phyloP scores from a whole-genome alignment of 768 basidiomycete genomes.

The Hygrocybe punicea region DNA sequence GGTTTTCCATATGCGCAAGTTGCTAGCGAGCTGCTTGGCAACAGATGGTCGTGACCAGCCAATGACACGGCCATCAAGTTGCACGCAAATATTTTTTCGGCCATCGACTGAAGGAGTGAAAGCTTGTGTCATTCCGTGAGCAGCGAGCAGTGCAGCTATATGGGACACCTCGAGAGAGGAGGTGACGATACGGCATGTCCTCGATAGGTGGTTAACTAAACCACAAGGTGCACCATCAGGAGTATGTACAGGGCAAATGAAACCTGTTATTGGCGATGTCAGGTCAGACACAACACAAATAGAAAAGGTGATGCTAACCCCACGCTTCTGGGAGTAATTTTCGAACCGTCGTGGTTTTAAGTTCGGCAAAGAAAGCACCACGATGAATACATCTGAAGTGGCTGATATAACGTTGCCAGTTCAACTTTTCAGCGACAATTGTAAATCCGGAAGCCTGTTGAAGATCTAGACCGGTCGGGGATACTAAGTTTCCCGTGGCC shows the following conservation, averaged over 20 bases:
- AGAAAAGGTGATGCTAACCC: slow-evolving; percentile 52
- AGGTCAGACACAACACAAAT: slow-evolving; percentile 7
- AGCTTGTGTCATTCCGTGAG: slow-evolving; percentile 92
- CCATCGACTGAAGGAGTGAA: slow-evolving; percentile 82
- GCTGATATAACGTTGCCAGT: slow-evolving; percentile 97
- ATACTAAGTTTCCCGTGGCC: slow-evolving; percentile 93
- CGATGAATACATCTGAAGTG: slow-evolving; percentile 99
- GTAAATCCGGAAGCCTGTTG: slow-evolving; percentile 99
- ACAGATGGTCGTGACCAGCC: slow-evolving; percentile 83
- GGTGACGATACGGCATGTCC: slow-evolving; percentile 89
- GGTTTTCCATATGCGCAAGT: slow-evolving; percentile 92
- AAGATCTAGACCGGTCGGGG: slow-evolving; percentile 91
- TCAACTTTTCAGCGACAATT: slow-evolving; percentile 97
- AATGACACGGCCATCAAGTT: slow-evolving; percentile 92
- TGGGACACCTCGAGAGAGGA: slow-evolving; percentile 67
- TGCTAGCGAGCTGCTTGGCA: slow-evolving; percentile 76
- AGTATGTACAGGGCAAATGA: slow-evolving; percentile 97
- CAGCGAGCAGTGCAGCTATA: slow-evolving; percentile 75
- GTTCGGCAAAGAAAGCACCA: slow-evolving; percentile 97
- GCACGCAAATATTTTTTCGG: slow-evolving; percentile 76
- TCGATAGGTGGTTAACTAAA: slow-evolving; percentile 92
- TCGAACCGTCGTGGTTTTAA: slow-evolving; percentile 96
- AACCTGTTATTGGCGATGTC: slow-evolving; percentile 49
- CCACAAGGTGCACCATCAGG: slow-evolving; percentile 98
- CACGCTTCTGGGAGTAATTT: slow-evolving; percentile 96